Percentiles rank a stretch among this genome's conserved stretches.
Evolutionary conservation across 2,329 filamentous ascomycete genomes (phyloP).

Genomic region (Penicillium verrucosum): DNA sequence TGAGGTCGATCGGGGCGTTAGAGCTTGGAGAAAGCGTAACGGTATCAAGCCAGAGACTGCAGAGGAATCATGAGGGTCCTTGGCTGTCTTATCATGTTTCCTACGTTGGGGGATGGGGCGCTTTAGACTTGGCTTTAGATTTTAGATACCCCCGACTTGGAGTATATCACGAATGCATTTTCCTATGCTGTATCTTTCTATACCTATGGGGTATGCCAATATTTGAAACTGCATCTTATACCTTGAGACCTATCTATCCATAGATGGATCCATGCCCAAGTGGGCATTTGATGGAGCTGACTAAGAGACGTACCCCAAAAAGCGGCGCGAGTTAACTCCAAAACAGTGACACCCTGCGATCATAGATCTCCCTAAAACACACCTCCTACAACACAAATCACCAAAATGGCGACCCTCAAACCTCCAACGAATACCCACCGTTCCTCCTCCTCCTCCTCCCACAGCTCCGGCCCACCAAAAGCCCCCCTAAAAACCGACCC

Average conservation of each 20-base stretch:
- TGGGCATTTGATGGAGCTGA: not conserved
- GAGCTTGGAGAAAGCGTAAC: conserved; percentile 73
- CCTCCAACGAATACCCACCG: conserved; percentile 30
- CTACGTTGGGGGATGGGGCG: not conserved
- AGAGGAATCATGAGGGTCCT: not conserved
- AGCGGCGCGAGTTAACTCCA: not conserved
- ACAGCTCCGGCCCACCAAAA: conserved; percentile 28
- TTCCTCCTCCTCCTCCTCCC: conserved; percentile 22
- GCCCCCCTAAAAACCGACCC: conserved; percentile 38
- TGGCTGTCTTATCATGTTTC: not conserved
- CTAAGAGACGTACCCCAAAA: not conserved
- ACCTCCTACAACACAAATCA: conserved; percentile 4
- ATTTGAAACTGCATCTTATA: not conserved
- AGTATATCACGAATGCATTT: not conserved
- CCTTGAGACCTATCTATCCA: not conserved
- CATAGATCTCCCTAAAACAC: conserved; percentile 4
- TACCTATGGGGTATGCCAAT: not conserved
- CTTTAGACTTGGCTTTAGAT: not conserved
- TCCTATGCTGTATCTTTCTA: not conserved
- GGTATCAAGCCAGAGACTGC: conserved; percentile 41
- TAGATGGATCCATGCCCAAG: not conserved
- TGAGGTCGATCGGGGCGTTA: conserved; percentile 76
- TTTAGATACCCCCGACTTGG: not conserved
- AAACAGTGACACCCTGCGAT: not conserved
- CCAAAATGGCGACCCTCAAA: conserved; percentile 26